Percentiles rank a stretch among this genome's conserved stretches.
Evolutionary conservation across 768 basidiomycete genomes (phyloP).

Genomic region (Suillus weaverae): DNA sequence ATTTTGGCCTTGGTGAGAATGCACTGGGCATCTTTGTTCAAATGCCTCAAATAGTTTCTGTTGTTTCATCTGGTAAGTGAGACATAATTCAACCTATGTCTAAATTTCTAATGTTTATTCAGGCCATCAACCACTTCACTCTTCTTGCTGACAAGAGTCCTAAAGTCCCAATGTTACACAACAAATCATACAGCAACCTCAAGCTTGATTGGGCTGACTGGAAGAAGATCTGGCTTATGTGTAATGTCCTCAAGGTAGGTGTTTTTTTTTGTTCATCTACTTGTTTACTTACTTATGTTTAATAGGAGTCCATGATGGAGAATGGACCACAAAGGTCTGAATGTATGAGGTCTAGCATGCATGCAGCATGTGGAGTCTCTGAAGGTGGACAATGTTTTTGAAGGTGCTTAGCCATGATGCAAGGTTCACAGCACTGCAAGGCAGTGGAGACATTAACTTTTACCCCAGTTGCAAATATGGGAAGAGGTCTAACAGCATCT

Average conservation of each 20-base stretch:
- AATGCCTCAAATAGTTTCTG: neutral
- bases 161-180: slow-evolving; percentile 16
- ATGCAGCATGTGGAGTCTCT: too few relatives aligned
- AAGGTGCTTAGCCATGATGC: too few relatives aligned
- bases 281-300: neutral
- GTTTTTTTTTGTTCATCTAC: neutral
- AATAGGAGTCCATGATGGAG: neutral
- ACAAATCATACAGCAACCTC: slow-evolving; percentile 21
- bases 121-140: neutral
- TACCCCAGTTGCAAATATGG: too few relatives aligned
- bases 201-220: slow-evolving; percentile 23
- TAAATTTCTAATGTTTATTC: neutral
- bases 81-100: too few relatives aligned
- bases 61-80: neutral
- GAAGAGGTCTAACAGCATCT: too few relatives aligned
- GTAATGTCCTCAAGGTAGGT: slow-evolving; percentile 12
- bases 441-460: too few relatives aligned
- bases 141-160: slow-evolving; percentile 19
- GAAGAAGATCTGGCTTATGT: slow-evolving; percentile 22
- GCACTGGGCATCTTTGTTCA: neutral
- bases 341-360: too few relatives aligned
- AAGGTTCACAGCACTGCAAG: too few relatives aligned
- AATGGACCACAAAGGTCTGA: too few relatives aligned
- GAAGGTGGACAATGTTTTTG: too few relatives aligned
- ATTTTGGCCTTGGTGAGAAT: neutral